phyloP scores from a whole-genome alignment of 371 early-diverging fungal species.

The Mortierella sp. region DNA sequence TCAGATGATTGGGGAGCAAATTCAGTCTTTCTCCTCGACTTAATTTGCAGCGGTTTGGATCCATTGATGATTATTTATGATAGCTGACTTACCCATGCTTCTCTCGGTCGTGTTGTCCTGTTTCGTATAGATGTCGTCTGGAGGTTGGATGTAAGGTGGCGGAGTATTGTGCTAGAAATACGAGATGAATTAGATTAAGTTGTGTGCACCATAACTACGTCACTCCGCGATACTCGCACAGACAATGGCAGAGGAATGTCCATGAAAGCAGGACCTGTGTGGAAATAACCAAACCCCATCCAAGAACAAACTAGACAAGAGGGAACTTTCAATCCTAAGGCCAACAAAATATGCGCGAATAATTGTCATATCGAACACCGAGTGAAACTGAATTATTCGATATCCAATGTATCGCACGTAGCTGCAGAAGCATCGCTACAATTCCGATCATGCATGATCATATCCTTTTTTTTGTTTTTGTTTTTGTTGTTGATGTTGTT shows the following conservation, averaged over 20 bases:
- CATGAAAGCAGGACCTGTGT: not conserved
- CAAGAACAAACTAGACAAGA: not conserved
- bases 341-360: not conserved
- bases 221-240: not conserved
- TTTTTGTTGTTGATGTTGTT: not conserved
- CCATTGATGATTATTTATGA: not conserved
- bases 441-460: conserved; percentile 2
- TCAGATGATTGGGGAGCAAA: conserved; percentile 13
- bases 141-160: conserved; percentile 39
- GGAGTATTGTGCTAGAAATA: conserved; percentile 32
- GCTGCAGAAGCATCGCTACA: conserved; percentile 1
- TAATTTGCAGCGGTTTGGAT: not conserved
- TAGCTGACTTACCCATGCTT: conserved; percentile 28
- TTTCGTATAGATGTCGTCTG: conserved; percentile 25
- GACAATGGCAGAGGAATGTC: conserved; percentile 5
- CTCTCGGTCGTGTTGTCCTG: conserved; percentile 26
- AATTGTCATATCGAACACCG: not conserved
- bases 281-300: not conserved
- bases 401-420: not conserved
- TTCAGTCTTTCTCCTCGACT: conserved; percentile 3
- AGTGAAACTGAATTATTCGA: conserved; percentile 3
- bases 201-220: not conserved
- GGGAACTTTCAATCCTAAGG: not conserved
- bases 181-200: not conserved
- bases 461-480: not conserved